These are phyloP conservation scores for Colletotrichum aenigma DNA, from an alignment of 2,329 filamentous ascomycete genomes.

Conservation along the genomic window DNA sequence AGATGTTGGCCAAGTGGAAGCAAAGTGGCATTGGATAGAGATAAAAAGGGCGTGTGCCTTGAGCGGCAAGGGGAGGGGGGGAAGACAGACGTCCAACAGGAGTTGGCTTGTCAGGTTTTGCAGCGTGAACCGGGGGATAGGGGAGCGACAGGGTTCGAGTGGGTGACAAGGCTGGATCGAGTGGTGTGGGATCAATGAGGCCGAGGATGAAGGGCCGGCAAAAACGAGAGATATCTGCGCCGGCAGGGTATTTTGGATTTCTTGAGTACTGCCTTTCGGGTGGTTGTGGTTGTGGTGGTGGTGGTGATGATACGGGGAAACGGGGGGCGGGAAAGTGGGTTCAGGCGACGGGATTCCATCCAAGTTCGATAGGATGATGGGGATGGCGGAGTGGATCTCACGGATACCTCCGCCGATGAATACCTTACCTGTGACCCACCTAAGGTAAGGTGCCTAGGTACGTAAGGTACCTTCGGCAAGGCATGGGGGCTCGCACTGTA, in stretches of 20 bases:
- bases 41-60: background rate
- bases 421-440: background rate
- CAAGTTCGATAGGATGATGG: background rate
- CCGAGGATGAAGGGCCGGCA: background rate
- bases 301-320: background rate
- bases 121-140: background rate
- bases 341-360: background rate
- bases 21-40: background rate
- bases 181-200: background rate
- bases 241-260: background rate
- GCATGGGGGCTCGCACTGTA: background rate
- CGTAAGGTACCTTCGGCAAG: background rate
- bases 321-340: slow-evolving; percentile 3
- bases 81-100: background rate
- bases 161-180: background rate
- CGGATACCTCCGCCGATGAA: background rate
- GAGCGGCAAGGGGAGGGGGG: background rate
- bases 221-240: background rate
- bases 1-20: background rate
- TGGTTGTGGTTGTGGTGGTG: background rate
- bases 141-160: background rate
- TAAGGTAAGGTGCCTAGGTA: too few species aligned
- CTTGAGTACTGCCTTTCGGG: background rate
- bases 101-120: slow-evolving; percentile 1
- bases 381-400: background rate